Conservation (phyloP, 495 filamentous ascomycete genomes). For the Neurospora hispaniola region DNA sequence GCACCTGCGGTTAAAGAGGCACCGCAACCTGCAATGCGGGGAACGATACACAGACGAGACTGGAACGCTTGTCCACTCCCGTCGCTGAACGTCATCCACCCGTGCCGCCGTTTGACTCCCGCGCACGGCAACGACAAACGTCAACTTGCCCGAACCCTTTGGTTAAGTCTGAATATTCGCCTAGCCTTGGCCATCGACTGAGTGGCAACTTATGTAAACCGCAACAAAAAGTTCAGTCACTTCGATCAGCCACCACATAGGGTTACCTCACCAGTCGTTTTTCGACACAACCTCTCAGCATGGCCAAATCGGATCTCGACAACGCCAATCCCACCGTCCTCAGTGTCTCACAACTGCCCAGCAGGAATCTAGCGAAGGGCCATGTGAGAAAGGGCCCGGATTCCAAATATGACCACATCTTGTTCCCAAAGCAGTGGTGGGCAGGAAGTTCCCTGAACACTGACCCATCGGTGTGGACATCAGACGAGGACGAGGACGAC, state of each 20-base stretch:
- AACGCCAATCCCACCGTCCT: constrained; percentile 95
- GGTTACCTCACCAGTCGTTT: not conserved
- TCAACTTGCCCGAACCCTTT: not conserved
- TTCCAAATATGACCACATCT: constrained; percentile 25
- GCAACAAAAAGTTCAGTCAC: not conserved
- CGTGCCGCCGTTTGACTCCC: not conserved
- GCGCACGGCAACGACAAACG: not conserved
- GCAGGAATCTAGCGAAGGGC: constrained; percentile 35
- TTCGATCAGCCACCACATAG: not conserved
- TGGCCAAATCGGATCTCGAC: constrained; percentile 37
- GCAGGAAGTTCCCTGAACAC: constrained; percentile 8
- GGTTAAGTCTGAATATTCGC: not conserved
- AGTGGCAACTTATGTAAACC: not conserved
- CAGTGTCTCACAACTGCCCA: constrained; percentile 83
- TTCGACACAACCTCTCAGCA: constrained; percentile 4
- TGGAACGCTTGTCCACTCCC: not conserved
- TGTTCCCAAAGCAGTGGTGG: constrained; percentile 24
- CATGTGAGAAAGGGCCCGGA: constrained; percentile 18
- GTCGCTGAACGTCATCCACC: not conserved
- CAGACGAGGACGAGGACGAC: constrained; percentile 37
- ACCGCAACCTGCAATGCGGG: not conserved
- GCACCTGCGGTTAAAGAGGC: not conserved
- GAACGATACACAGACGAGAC: not conserved
- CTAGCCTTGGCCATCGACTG: not conserved
- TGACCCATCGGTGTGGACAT: constrained; percentile 12